phyloP scores from a whole-genome alignment of 768 basidiomycete genomes.

The Boletellus sp. region DNA sequence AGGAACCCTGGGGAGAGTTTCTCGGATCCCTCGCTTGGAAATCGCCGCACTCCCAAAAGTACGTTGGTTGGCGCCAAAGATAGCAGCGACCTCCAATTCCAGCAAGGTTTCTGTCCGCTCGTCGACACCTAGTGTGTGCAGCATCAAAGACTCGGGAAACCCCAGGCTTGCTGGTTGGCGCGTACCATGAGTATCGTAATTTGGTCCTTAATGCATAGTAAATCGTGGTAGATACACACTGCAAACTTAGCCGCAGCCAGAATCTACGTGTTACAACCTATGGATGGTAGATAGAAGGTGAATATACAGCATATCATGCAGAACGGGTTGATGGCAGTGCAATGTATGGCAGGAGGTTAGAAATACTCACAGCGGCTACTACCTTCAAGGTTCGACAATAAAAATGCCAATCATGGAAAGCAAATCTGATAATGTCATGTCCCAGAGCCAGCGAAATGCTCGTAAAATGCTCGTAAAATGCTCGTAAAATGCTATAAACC shows the following conservation, averaged over 20 bases:
- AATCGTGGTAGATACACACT: constrained; percentile 16
- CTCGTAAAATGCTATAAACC: constrained; percentile 1
- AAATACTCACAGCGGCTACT: constrained; percentile 1
- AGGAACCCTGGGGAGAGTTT: too few relatives aligned
- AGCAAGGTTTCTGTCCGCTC: too few relatives aligned
- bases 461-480: too few relatives aligned
- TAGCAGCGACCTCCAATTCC: too few relatives aligned
- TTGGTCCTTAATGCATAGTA: too few relatives aligned
- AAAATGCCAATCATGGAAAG: constrained; percentile 11
- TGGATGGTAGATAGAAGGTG: constrained; percentile 15
- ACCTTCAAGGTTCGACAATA: constrained; percentile 9
- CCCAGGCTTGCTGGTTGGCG: too few relatives aligned
- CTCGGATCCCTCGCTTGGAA: too few relatives aligned
- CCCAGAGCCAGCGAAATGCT: constrained; percentile 10
- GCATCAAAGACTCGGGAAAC: too few relatives aligned
- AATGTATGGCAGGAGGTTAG: neutral
- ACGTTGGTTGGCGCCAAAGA: too few relatives aligned
- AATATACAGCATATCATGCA: constrained; percentile 12
- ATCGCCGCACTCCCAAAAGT: too few relatives aligned
- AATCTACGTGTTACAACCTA: constrained; percentile 25
- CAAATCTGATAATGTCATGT: constrained; percentile 5
- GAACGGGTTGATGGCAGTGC: neutral
- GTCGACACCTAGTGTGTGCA: too few relatives aligned
- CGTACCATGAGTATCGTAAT: too few relatives aligned
- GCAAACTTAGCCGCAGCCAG: neutral